Base-by-base conservation (phyloP, 1,284 basidiomycete species). In the Jaminaea rosea region DNA sequence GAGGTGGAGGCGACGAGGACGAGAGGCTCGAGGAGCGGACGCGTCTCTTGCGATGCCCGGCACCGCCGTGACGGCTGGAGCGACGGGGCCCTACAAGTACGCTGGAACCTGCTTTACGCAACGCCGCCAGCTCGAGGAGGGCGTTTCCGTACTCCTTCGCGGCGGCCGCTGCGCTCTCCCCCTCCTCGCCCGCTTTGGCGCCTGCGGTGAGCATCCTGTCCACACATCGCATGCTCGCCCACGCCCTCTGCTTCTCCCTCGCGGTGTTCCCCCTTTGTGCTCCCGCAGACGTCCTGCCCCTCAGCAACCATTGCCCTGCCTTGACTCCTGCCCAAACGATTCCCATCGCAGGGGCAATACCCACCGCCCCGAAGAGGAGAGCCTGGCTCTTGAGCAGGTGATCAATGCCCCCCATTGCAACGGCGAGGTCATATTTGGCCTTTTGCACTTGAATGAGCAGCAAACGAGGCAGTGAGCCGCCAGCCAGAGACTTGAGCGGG, bases 351-450 rank as follows among this genome's bases (percentile, higher is more conserved):
- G 92, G 92, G 0, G 93, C 92, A 11, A 98, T 86, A 60, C 93
- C 93, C 53, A 97, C 91, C 60, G 96, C 96, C 1, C 88, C 93
- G 66, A 98, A 97, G 1, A 94, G 94, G 27, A 98, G 79, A 74
- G 96, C 89, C 75, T 98, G 93, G 2, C 88, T 91, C 65, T 86
- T 88, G 58, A 98, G 83, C 47, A 98, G 79, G 69, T 86, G 88
- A 76, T 98, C 93, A 60, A 96, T 86, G 47, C 88, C 84, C 49
- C 83, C 77, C 67, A 96, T 78, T 26, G 88, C 81, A 77, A 93
- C 82, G 63, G 90, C 87, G 49, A 97, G 83, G 74, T 98, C 93
- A 53, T 89, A 90, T 80, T 97, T 97, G 53, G 91, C 88, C 75
- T 97, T 98, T 69, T 98, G 93, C 1, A 96, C 81, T 73, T 97